phyloP scores from a whole-genome alignment of 129 eudicot species.

The carrot (Daucus carota) region DH1_v3.0 NC_030387.2:24084001-24084500 shows the following conservation, averaged over 20 bases:
- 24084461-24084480: constrained; percentile 19
- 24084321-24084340: not conserved
- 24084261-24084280: too few relatives aligned
- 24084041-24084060: not conserved
- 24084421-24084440: constrained; percentile 12
- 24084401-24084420: not conserved
- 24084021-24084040: not conserved
- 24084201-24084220: not conserved
- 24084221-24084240: not conserved
- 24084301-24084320: not conserved
- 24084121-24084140: not conserved
- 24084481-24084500: constrained; percentile 23
- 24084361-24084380: not conserved
- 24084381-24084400: not conserved
- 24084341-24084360: not conserved
- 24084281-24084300: not conserved
- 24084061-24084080: not conserved
- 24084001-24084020: not conserved
- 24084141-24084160: not conserved
- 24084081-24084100: not conserved
- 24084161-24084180: not conserved
- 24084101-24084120: not conserved
- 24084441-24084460: constrained; percentile 32
- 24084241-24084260: not conserved
- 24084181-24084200: not conserved